Base-by-base conservation (phyloP, 2,329 filamentous ascomycete genomes). In the Verticillium tricorpus region DNA sequence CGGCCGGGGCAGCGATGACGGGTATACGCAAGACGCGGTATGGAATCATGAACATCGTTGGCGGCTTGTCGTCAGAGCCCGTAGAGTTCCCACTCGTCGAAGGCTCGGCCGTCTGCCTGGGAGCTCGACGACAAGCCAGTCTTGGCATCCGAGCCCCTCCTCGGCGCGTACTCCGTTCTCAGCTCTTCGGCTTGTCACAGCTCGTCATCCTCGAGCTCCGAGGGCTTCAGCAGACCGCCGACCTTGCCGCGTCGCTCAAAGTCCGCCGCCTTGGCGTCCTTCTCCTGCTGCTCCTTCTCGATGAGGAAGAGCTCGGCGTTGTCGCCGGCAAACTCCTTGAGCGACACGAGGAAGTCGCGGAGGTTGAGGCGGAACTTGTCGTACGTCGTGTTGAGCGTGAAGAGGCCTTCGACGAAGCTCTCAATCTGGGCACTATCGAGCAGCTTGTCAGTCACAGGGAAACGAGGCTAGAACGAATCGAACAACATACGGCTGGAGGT, bases 301-400 rank as follows among this genome's bases (percentile, higher is more conserved):
- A 97, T 93, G 4, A 91, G 88, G 76, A 90, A 99, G 11, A 99
- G 84, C 72, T 99, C 95, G 1, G 94, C 87, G 70, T 98, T 97
- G 77, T 99, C 95, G 59, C 92, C 95, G 1, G 92, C 89, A 66
- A 98, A 99, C 77, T 99, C 96, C 79, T 97, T 97, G 68, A 99
- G 82, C 25, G 93, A 96, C 70, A 99, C 96, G 68, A 99, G 80
- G 85, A 99, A 99, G 78, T 99, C 95, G 67, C 95, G 92, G 59
- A 99, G 82, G 71, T 96, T 93, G 61, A 97, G 87, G 75, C 97
- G 96, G 88, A 99, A 99, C 74, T 93, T 93, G 73, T 92, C 91
- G 67, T 96, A 88, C 71, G 96, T 91, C 61, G 90, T 91, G 74
- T 97, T 98, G 68, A 91, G 85, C 7, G 89, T 85, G 76, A 99